Conservation (phyloP, 169 alveolate genomes). For the Eimeria brunetti region DNA sequence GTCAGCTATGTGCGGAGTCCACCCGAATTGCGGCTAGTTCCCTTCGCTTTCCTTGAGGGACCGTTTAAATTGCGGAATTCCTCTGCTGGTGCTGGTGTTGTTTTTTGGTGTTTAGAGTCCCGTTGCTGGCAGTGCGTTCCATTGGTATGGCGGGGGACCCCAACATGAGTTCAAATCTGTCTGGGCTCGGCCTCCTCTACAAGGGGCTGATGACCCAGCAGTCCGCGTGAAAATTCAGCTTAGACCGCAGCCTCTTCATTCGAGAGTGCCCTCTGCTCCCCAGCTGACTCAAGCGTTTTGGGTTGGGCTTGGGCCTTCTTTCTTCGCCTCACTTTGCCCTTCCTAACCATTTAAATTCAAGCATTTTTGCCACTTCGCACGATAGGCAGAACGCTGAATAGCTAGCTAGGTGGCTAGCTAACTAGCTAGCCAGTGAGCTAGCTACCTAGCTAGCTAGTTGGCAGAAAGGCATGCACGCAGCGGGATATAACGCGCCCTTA, state of each 20-base stretch:
- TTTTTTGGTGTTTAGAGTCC: slow-evolving; percentile 33
- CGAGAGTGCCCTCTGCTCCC: neutral
- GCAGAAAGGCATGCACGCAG: neutral
- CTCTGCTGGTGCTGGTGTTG: neutral
- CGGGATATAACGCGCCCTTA: neutral
- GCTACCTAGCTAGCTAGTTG: too few species aligned
- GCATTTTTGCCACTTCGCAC: neutral
- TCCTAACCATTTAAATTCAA: neutral
- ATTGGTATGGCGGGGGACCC: slow-evolving; percentile 78
- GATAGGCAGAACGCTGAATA: neutral
- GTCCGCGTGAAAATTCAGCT: neutral
- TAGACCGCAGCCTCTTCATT: neutral
- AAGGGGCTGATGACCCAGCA: slow-evolving; percentile 73
- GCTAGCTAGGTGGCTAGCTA: neutral
- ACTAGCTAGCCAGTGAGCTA: too few species aligned
- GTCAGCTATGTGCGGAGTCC: neutral
- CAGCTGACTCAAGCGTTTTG: neutral
- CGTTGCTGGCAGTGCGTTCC: slow-evolving; percentile 66
- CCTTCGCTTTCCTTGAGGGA: neutral
- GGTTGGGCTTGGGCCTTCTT: neutral
- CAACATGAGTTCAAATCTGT: slow-evolving; percentile 54
- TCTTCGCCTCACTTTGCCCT: neutral
- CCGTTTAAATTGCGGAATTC: neutral
- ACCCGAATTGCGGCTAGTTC: neutral
- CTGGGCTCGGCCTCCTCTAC: slow-evolving; percentile 27